A percentile compares a stretch with the other conserved stretches of the same genome.
Evolutionary conservation across 768 basidiomycete genomes (phyloP).

Genomic region (Naematelia aurantialba): DNA sequence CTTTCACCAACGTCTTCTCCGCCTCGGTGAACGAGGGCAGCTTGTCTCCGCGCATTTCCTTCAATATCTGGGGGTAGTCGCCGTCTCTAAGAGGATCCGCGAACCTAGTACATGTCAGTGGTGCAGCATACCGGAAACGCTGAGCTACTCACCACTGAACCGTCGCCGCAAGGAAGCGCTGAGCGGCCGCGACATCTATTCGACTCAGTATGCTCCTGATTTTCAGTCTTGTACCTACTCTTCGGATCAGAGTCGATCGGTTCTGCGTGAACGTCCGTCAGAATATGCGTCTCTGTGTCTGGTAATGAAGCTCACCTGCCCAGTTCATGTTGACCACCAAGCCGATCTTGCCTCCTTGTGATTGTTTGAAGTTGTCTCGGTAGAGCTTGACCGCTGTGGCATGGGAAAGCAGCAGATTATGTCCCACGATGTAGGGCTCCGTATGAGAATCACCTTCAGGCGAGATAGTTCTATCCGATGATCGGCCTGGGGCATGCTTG

Average conservation of each 20-base stretch:
- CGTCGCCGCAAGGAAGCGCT: too few relatives aligned
- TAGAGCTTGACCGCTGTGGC: conserved; percentile 67
- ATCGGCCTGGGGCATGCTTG: too few relatives aligned
- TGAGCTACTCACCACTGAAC: too few relatives aligned
- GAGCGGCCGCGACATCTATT: too few relatives aligned
- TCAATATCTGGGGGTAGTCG: conserved; percentile 57
- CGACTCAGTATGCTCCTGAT: too few relatives aligned
- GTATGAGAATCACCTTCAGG: conserved; percentile 33
- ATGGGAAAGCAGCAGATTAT: conserved; percentile 66
- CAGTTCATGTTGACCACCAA: conserved; percentile 75
- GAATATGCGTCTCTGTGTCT: conserved; percentile 62
- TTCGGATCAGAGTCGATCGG: too few relatives aligned
- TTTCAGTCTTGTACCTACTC: too few relatives aligned
- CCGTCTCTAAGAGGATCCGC: conserved; percentile 71
- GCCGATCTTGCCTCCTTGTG: conserved; percentile 67
- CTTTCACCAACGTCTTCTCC: conserved; percentile 43
- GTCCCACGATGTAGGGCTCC: conserved; percentile 56
- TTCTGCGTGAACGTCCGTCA: conserved; percentile 3
- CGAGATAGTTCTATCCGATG: conserved; percentile 65
- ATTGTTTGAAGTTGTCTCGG: conserved; percentile 62
- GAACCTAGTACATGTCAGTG: too few relatives aligned
- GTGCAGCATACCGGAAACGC: too few relatives aligned
- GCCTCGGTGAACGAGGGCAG: conserved; percentile 42
- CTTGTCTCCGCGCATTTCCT: conserved; percentile 36
- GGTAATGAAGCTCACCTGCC: conserved; percentile 69